A percentile compares a stretch with the other conserved stretches of the same genome.
Conservation (phyloP, 768 basidiomycete species). For the Boletus sensibilis region DNA sequence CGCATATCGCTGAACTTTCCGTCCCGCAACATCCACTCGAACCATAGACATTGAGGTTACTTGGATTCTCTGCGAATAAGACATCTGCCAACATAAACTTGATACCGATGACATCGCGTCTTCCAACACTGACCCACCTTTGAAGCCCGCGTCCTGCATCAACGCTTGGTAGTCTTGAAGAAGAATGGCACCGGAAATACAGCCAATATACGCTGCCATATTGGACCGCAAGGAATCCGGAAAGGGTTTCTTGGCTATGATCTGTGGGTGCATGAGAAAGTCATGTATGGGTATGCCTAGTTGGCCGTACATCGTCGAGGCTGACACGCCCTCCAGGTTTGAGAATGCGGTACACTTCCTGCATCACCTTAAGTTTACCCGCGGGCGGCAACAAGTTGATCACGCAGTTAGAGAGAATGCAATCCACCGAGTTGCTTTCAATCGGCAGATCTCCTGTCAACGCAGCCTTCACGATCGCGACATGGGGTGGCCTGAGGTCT, state of each 20-base stretch:
- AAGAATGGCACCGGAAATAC: constrained; percentile 47
- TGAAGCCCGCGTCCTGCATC: constrained; percentile 42
- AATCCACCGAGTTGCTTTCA: constrained; percentile 47
- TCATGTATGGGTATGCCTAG: too few relatives aligned
- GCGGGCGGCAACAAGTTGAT: constrained; percentile 46
- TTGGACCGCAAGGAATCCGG: constrained; percentile 43
- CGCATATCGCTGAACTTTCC: neutral
- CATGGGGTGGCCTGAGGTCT: constrained; percentile 46
- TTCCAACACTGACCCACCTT: constrained; percentile 27
- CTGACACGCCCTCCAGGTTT: constrained; percentile 57
- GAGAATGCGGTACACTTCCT: constrained; percentile 49
- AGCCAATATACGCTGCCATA: constrained; percentile 42
- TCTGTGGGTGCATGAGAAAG: constrained; percentile 29
- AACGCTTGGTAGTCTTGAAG: constrained; percentile 39
- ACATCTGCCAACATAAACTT: constrained; percentile 32
- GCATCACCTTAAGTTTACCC: constrained; percentile 43
- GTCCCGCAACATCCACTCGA: constrained; percentile 11
- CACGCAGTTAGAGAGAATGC: constrained; percentile 58
- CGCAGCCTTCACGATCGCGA: constrained; percentile 46
- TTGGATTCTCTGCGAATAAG: constrained; percentile 39
- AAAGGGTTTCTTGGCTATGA: constrained; percentile 45
- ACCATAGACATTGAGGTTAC: constrained; percentile 43
- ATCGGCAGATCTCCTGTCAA: constrained; percentile 49
- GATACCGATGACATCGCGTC: neutral
- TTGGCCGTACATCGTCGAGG: constrained; percentile 46